Evolutionary conservation across 768 basidiomycete genomes (phyloP).

Genomic region (Lactifluus echinatus): DNA sequence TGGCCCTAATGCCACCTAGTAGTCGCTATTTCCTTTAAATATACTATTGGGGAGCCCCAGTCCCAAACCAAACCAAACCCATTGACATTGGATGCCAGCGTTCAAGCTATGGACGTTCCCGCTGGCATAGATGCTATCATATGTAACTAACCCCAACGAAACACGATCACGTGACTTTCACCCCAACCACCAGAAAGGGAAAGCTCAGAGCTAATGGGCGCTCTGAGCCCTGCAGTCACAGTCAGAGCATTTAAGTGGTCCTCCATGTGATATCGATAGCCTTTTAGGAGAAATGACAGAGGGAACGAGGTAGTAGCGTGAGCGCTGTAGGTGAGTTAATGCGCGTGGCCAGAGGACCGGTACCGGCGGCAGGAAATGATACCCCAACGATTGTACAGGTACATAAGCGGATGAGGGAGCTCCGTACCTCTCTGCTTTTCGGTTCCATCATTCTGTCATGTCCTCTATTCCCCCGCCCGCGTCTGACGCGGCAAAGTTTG

Average conservation of each 20-base stretch:
- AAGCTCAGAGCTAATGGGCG: not conserved
- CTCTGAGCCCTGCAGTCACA: not conserved
- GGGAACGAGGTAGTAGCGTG: not conserved
- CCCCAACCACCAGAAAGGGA: conserved; percentile 11
- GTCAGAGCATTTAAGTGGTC: not conserved
- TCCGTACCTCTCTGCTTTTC: conserved; percentile 7
- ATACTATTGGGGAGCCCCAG: too few relatives aligned
- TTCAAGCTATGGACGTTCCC: too few relatives aligned
- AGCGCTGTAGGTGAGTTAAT: not conserved
- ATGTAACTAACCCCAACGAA: conserved; percentile 17
- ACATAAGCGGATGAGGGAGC: conserved; percentile 8
- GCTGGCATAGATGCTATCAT: too few relatives aligned
- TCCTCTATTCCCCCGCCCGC: conserved; percentile 25
- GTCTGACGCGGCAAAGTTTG: conserved; percentile 20
- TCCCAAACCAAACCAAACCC: too few relatives aligned
- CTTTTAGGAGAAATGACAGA: not conserved
- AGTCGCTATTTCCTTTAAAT: too few relatives aligned
- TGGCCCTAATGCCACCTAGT: too few relatives aligned
- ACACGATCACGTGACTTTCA: conserved; percentile 16
- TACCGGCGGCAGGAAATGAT: fast-evolving
- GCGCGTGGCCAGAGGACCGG: not conserved
- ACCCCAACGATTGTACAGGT: conserved; percentile 7
- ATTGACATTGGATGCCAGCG: not conserved
- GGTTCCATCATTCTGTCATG: conserved; percentile 23
- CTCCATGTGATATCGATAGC: not conserved